phyloP scores from a whole-genome alignment of 768 basidiomycete species.

The Termitomyces sp. region DNA sequence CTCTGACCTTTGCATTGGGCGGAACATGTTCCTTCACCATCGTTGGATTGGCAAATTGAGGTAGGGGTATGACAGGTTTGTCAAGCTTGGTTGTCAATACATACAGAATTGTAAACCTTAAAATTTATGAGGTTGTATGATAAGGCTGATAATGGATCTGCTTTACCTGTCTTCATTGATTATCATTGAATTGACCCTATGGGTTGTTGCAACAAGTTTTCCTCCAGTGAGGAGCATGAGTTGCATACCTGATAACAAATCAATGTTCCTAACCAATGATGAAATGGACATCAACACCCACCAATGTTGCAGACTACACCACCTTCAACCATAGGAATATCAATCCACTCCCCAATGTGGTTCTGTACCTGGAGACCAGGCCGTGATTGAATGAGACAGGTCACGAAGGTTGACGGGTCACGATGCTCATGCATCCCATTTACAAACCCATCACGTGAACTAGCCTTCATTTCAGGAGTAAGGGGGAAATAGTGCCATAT shows the following conservation, averaged over 20 bases:
- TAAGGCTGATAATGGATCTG: too few relatives aligned
- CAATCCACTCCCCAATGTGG: constrained; percentile 24
- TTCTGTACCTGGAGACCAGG: constrained; percentile 26
- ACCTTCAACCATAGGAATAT: constrained; percentile 24
- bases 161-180: constrained; percentile 25
- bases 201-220: constrained; percentile 24
- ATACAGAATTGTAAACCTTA: constrained; percentile 27
- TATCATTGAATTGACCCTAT: constrained; percentile 28
- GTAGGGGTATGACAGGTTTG: constrained; percentile 20
- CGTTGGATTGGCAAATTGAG: constrained; percentile 22
- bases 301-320: constrained; percentile 30
- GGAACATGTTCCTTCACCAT: too few relatives aligned
- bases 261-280: too few relatives aligned
- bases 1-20: constrained; percentile 19
- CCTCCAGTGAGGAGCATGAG: constrained; percentile 26
- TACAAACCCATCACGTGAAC: constrained; percentile 24
- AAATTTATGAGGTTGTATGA: too few relatives aligned
- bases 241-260: constrained; percentile 19
- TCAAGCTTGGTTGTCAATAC: constrained; percentile 26
- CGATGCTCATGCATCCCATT: constrained; percentile 30
- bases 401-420: constrained; percentile 27
- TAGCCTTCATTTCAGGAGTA: constrained; percentile 18
- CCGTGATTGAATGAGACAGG: constrained; percentile 26
- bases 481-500: constrained; percentile 29
- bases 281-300: too few relatives aligned